These are phyloP conservation scores for Phytophthora sp. DNA, from an alignment of 352 stramenopile species.

Conservation along the genomic window DNA sequence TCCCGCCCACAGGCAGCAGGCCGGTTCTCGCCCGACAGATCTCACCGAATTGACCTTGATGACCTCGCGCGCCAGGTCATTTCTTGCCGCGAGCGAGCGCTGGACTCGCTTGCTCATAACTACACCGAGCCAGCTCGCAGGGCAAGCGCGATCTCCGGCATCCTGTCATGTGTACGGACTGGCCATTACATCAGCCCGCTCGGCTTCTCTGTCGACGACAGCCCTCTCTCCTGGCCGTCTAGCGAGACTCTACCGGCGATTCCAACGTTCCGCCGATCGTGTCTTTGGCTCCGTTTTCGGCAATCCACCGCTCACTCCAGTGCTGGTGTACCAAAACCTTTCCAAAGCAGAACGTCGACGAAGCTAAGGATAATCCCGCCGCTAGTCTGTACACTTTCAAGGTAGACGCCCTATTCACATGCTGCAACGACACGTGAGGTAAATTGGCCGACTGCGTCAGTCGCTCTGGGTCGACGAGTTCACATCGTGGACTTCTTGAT, in stretches of 20 bases:
- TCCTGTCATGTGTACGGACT: neutral
- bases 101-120: neutral
- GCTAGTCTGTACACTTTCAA: too few relatives aligned
- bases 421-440: neutral
- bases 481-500: too few relatives aligned
- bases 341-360: too few relatives aligned
- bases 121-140: neutral
- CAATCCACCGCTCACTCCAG: too few relatives aligned
- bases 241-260: conserved; percentile 10
- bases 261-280: conserved; percentile 5
- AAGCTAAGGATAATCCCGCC: too few relatives aligned
- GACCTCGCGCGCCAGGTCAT: too few relatives aligned
- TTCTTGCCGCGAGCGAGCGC: too few relatives aligned
- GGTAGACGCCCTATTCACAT: neutral
- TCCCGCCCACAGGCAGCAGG: too few relatives aligned
- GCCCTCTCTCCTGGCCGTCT: neutral
- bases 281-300: conserved; percentile 7
- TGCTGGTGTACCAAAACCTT: too few relatives aligned
- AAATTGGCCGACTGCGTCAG: neutral
- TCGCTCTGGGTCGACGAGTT: too few relatives aligned
- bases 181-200: neutral
- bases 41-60: neutral
- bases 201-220: neutral
- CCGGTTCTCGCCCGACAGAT: too few relatives aligned
- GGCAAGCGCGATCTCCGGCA: neutral